A percentile compares a stretch with the other conserved stretches of the same genome.
phyloP scores from a whole-genome alignment of 345 rosid species.

The Melaleuca quinquenervia region DNA sequence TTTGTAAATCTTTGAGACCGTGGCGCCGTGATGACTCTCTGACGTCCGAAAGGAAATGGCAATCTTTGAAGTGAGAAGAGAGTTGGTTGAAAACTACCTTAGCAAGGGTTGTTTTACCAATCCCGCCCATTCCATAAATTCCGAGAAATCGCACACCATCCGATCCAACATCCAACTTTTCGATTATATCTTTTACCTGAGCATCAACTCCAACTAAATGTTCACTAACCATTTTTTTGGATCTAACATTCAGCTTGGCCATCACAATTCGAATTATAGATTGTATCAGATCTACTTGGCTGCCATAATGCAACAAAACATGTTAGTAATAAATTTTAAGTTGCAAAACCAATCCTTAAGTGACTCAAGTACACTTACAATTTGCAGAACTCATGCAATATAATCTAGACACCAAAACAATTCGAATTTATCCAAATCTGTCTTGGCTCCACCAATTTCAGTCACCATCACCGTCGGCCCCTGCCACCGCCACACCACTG shows the following conservation, averaged over 20 bases:
- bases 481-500: background rate
- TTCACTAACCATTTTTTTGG: background rate
- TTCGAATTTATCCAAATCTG: rapidly evolving
- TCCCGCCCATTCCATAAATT: no score
- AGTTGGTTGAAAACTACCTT: no score
- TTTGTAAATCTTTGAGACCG: no score
- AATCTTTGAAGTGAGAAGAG: no score
- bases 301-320: background rate
- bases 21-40: no score
- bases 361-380: background rate
- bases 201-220: background rate
- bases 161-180: no score
- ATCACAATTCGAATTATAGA: background rate
- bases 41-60: no score
- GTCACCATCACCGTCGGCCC: background rate
- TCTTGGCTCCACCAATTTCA: background rate
- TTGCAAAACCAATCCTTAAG: background rate
- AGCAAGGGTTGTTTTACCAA: no score
- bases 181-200: background rate
- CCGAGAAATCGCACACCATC: no score
- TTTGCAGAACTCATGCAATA: no score
- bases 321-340: background rate
- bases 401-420: background rate
- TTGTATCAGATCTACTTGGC: background rate
- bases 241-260: background rate